Percentiles rank a stretch among this genome's conserved stretches.
Conservation (phyloP, 2,329 filamentous ascomycete species). For the Colletotrichum sp. region DNA sequence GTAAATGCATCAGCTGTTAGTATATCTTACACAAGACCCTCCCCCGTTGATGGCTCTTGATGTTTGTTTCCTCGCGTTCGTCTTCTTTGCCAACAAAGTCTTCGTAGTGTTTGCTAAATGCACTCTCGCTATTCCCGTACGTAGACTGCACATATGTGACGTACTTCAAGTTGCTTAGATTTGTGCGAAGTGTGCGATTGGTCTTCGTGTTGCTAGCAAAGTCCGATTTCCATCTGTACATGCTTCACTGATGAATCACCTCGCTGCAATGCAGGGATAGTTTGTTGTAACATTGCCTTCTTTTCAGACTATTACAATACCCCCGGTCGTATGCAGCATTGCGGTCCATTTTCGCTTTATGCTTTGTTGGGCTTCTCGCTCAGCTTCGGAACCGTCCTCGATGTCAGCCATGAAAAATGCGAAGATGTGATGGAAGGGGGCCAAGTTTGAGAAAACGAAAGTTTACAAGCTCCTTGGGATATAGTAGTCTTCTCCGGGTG, state of each 20-base stretch:
- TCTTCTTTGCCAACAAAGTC: rapidly evolving
- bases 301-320: rapidly evolving
- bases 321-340: not conserved
- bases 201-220: not conserved
- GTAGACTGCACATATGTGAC: rapidly evolving
- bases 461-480: too few relatives aligned
- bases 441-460: not conserved
- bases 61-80: not conserved
- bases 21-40: not conserved
- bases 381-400: not conserved
- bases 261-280: not conserved
- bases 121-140: rapidly evolving
- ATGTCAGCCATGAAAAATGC: not conserved
- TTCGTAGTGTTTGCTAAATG: not conserved
- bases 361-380: not conserved
- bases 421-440: not conserved
- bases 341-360: not conserved
- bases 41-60: too few relatives aligned
- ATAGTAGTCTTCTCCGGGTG: too few relatives aligned
- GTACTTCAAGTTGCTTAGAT: not conserved
- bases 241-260: not conserved
- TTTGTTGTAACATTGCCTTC: not conserved
- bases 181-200: not conserved
- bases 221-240: not conserved
- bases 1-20: not conserved